Conservation (phyloP, 2,329 filamentous ascomycete species). For the Pleochaeta shiraiana region DNA sequence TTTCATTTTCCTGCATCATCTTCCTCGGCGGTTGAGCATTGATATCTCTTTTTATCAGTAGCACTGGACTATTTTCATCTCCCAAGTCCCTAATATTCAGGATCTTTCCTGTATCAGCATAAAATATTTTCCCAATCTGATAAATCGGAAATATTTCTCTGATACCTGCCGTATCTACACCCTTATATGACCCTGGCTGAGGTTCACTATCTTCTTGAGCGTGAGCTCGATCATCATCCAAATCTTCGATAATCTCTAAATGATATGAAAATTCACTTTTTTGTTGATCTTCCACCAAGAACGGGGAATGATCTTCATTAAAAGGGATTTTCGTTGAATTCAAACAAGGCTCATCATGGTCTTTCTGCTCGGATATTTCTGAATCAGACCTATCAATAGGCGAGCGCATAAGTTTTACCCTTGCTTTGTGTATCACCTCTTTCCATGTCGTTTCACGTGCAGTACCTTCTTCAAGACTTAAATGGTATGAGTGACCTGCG, state of each 20-base stretch:
- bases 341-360: not conserved
- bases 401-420: conserved; percentile 39
- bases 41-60: conserved; percentile 44
- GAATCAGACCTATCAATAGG: conserved; percentile 9
- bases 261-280: conserved; percentile 43
- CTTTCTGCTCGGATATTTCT: too few species aligned
- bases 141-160: conserved; percentile 46
- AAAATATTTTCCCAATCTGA: conserved; percentile 56
- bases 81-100: conserved; percentile 45
- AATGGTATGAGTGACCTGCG: conserved; percentile 42
- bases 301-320: conserved; percentile 5
- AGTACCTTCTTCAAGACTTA: conserved; percentile 17
- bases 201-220: conserved; percentile 36
- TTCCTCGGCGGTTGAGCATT: conserved; percentile 42
- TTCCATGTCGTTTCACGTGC: conserved; percentile 51
- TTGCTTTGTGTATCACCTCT: conserved; percentile 85
- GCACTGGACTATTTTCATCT: conserved; percentile 43
- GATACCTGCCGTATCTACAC: conserved; percentile 37
- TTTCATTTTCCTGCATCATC: conserved; percentile 30
- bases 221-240: conserved; percentile 48
- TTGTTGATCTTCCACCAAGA: conserved; percentile 12
- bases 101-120: conserved; percentile 54
- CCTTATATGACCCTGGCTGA: conserved; percentile 33
- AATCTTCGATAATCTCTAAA: conserved; percentile 44
- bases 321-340: not conserved